These are phyloP conservation scores for Emmonsiellopsis sp. DNA, from an alignment of 2,329 filamentous ascomycete genomes.

Conservation along the genomic window DNA sequence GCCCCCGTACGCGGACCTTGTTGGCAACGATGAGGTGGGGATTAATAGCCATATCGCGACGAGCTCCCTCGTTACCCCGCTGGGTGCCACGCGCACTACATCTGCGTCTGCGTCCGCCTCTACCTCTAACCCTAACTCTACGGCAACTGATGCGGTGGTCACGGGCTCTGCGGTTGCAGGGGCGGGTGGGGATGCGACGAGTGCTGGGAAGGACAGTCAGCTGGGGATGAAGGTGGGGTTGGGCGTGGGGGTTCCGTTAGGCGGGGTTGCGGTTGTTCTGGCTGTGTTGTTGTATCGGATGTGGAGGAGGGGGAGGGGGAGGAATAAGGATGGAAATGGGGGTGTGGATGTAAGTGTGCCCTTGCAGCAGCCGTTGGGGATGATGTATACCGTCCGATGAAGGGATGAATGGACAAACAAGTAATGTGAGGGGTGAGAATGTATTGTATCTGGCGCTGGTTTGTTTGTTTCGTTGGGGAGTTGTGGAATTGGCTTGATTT, in stretches of 20 bases:
- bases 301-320: neutral
- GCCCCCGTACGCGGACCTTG: neutral
- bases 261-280: neutral
- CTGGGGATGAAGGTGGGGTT: slow-evolving; percentile 1
- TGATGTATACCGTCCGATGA: too few species aligned
- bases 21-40: neutral
- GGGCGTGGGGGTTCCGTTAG: slow-evolving; percentile 4
- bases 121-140: neutral
- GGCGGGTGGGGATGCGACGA: neutral
- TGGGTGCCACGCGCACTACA: neutral
- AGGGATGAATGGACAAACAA: too few species aligned
- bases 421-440: too few species aligned
- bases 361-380: too few species aligned
- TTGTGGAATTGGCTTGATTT: too few species aligned
- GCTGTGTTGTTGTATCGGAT: neutral
- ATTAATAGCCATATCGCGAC: neutral
- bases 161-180: neutral
- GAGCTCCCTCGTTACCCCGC: neutral
- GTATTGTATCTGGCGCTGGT: too few species aligned
- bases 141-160: neutral
- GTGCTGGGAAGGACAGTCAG: neutral
- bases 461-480: too few species aligned
- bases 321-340: too few species aligned
- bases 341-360: too few species aligned
- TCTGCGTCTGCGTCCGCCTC: neutral